Base-by-base conservation (phyloP, 495 filamentous ascomycete species). In the Pyrenopolyporus hunteri region DNA sequence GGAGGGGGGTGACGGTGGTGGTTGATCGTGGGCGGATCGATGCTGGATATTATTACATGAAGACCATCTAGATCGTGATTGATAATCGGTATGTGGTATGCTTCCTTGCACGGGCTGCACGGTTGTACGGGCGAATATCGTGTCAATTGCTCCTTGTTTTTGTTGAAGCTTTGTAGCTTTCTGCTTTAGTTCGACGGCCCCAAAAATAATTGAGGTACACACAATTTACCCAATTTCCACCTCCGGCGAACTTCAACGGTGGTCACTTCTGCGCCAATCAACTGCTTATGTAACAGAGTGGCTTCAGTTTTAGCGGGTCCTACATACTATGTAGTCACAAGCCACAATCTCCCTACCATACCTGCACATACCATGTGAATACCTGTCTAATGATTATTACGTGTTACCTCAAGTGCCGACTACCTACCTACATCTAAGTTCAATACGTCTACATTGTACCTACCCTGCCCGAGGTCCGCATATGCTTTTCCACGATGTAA, bases 201-300 rank as follows among this genome's bases (percentile, higher is more conserved):
- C n/a, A n/a, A n/a, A 42, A 42, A 20, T 42, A 42, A 22, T n/a
- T n/a, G n/a, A n/a, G 14, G 9, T 39, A 43, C 31, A 52, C 22
- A 39, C 42, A 61, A 62, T 62, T 63, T 57, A 57, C 59, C 37
- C 43, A 23, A 52, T 57, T 51, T 52, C 53, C 46, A 51, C 46
- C 57, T 51, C 46, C 46, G 39, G 40, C 53, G 46, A 54, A 45
- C 19, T 65, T 59, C 55, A 65, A 65, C 62, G 49, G 62, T 65
- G 62, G 62, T 65, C 62, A 65, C 56, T 59, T 65, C 54, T 57
- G 36, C 44, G 32, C 45, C 45, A 57, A 57, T 57, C 59, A 57
- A 28, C 37, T 19, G 49, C 61, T 54, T 64, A 54, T 3, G 1
- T 54, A 44, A 44, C 6, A 19, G n/a, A 6, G 44, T 64, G 44